phyloP scores from a whole-genome alignment of 2,329 filamentous ascomycete species.

The Xylaria sp. region DNA sequence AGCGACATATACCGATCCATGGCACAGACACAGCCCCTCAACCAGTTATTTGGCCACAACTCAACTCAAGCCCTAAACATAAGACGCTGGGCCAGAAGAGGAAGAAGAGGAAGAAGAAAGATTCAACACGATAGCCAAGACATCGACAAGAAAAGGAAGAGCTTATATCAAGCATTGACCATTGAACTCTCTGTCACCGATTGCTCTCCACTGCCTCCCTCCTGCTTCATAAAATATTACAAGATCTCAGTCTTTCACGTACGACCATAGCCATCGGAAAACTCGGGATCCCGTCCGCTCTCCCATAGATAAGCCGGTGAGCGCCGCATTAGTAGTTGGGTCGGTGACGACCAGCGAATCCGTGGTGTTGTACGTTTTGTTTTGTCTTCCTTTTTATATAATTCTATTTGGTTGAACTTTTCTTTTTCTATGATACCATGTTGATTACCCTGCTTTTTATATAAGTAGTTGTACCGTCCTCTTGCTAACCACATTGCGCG shows the following conservation, averaged over 20 bases:
- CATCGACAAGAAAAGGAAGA: background rate
- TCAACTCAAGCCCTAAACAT: too few species aligned
- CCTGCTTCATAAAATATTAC: background rate
- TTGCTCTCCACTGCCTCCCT: background rate
- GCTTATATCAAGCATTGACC: background rate
- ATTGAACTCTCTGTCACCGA: background rate
- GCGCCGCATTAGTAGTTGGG: conserved; percentile 6
- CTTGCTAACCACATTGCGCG: background rate
- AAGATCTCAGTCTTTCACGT: background rate
- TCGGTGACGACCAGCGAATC: conserved; percentile 6
- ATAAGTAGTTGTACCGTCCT: background rate
- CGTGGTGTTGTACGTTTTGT: conserved; percentile 4
- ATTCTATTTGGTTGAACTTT: too few species aligned
- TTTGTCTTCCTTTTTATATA: background rate
- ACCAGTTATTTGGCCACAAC: too few species aligned
- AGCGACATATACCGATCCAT: too few species aligned
- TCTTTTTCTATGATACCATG: background rate
- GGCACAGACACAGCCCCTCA: too few species aligned
- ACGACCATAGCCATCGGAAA: conserved; percentile 8
- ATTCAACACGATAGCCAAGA: too few species aligned
- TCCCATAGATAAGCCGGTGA: background rate
- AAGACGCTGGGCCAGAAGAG: too few species aligned
- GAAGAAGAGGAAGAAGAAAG: too few species aligned
- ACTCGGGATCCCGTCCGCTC: too few species aligned
- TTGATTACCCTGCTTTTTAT: background rate